phyloP scores from a whole-genome alignment of 345 rosid genomes.

The Zanthoxylum bungeanum region DNA sequence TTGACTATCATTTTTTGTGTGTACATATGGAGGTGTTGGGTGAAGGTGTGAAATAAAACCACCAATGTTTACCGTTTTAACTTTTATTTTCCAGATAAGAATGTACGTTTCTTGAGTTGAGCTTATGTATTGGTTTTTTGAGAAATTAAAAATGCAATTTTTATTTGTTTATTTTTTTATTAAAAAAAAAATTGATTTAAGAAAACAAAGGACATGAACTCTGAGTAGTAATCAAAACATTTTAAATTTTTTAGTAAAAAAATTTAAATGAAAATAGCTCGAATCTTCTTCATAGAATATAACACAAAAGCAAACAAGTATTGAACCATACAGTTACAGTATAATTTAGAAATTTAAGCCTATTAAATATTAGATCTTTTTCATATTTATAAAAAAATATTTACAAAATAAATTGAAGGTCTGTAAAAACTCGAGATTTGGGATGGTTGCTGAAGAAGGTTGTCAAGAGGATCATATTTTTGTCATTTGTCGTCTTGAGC shows the following conservation, averaged over 20 bases:
- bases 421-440: background rate
- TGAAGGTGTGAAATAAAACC: slow-evolving; percentile 12
- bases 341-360: no score
- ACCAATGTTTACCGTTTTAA: background rate
- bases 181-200: background rate
- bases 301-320: no score
- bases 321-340: no score
- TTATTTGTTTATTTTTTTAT: no score
- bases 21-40: slow-evolving; percentile 37
- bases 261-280: no score
- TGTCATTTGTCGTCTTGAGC: background rate
- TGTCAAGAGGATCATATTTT: background rate
- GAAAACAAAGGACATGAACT: background rate
- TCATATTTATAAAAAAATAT: no score
- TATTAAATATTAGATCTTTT: no score
- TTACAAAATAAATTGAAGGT: no score
- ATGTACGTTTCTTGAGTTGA: background rate
- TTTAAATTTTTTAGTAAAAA: no score
- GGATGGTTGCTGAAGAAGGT: background rate
- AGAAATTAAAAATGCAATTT: background rate
- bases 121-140: background rate
- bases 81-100: no score
- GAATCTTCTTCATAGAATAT: no score
- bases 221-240: no score
- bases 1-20: slow-evolving; percentile 21